A percentile compares a stretch with the other conserved stretches of the same genome.
Evolutionary conservation across 2,329 filamentous ascomycete species (phyloP).

Genomic region (Ophidiomyces ophidiicola): DNA sequence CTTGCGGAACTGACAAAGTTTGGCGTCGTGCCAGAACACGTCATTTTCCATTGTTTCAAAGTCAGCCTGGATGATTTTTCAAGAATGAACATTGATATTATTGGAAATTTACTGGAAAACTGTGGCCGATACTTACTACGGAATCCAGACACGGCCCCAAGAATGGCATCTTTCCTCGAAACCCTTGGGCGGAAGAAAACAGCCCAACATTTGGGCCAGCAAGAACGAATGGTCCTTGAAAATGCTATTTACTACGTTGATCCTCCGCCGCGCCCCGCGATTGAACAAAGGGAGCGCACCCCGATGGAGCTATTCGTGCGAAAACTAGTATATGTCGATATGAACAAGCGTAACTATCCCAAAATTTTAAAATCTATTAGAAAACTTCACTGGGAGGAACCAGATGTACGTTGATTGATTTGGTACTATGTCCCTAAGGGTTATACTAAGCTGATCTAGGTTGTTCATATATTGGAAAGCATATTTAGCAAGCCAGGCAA

Average conservation of each 20-base stretch:
- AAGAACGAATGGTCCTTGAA: conserved; percentile 95
- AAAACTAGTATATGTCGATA: conserved; percentile 82
- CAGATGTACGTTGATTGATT: conserved; percentile 44
- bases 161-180: conserved; percentile 89
- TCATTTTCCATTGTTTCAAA: conserved; percentile 97
- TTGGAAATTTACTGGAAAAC: conserved; percentile 89
- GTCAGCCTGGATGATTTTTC: conserved; percentile 97
- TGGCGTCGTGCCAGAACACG: conserved; percentile 92
- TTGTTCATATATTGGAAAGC: conserved; percentile 68
- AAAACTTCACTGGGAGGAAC: conserved; percentile 93
- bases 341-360: conserved; percentile 87
- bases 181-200: conserved; percentile 92
- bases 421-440: neutral
- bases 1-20: conserved; percentile 96
- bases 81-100: conserved; percentile 97
- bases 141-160: conserved; percentile 80
- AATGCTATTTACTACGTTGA: conserved; percentile 98
- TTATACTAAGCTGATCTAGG: conserved; percentile 26
- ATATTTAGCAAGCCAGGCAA: conserved; percentile 94
- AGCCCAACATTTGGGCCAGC: conserved; percentile 85
- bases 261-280: conserved; percentile 81
- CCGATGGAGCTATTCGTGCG: conserved; percentile 87
- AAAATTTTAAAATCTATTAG: conserved; percentile 90
- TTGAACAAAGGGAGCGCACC: conserved; percentile 91
- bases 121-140: conserved; percentile 88